phyloP scores from a whole-genome alignment of 441 rosid species.

The Erysimum cheiri region DNA sequence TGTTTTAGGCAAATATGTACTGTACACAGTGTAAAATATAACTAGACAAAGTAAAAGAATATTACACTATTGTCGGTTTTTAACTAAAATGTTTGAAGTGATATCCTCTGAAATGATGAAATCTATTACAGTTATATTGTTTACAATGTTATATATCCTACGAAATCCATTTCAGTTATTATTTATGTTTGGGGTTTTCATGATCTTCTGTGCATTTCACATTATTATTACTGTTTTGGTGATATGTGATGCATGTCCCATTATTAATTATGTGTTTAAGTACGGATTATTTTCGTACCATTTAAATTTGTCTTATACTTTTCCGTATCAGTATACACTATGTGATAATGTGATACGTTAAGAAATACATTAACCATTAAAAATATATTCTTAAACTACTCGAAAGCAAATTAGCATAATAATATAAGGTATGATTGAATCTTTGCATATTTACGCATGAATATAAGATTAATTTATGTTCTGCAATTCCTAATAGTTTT shows the following conservation, averaged over 20 bases:
- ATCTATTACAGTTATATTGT: neutral
- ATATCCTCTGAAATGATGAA: neutral
- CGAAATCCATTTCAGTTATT: neutral
- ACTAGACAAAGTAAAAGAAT: neutral
- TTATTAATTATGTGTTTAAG: neutral
- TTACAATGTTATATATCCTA: neutral
- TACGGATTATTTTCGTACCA: neutral
- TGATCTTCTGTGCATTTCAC: neutral
- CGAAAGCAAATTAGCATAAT: neutral
- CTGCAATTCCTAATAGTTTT: no score
- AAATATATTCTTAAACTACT: neutral
- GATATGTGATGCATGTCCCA: constrained; percentile 11
- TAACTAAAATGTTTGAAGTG: neutral
- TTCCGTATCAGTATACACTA: neutral
- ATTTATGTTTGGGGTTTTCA: neutral
- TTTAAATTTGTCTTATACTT: neutral
- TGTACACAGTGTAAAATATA: neutral
- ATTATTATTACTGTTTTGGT: neutral
- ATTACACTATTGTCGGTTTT: neutral
- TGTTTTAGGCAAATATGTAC: neutral
- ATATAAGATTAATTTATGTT: neutral
- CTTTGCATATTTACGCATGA: neutral
- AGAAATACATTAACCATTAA: neutral
- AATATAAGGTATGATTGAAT: neutral
- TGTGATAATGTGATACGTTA: neutral